phyloP scores from a whole-genome alignment of 768 basidiomycete genomes.

The Auricularia heimuer region DNA sequence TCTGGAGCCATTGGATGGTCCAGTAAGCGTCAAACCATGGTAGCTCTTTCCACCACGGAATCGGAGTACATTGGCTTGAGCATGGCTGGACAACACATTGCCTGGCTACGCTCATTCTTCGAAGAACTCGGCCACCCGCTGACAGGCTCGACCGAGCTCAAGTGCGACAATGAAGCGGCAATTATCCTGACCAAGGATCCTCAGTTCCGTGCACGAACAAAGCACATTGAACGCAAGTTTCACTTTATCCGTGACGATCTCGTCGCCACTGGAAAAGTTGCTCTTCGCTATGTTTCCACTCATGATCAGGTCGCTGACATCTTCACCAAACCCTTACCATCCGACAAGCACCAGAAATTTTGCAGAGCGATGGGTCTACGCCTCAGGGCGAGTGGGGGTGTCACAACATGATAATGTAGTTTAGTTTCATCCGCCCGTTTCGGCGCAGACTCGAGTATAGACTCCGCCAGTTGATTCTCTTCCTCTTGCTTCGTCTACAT shows the following conservation, averaged over 20 bases:
- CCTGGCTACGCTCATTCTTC: conserved; percentile 7
- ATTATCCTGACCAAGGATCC: conserved; percentile 12
- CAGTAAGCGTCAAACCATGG: conserved; percentile 12
- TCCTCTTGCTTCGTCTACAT: too few species aligned
- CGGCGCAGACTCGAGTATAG: too few species aligned
- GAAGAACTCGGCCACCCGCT: conserved; percentile 1
- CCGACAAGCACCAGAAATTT: conserved; percentile 14
- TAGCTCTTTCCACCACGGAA: conserved; percentile 15
- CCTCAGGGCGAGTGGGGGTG: conserved; percentile 2
- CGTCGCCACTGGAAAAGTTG: conserved; percentile 11
- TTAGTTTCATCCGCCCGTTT: too few species aligned
- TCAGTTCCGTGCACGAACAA: conserved; percentile 14
- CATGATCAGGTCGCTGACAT: conserved; percentile 16
- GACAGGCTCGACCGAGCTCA: neutral
- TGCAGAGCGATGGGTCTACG: conserved; percentile 11
- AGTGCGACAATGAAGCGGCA: conserved; percentile 17
- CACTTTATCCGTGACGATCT: conserved; percentile 16
- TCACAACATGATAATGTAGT: too few species aligned
- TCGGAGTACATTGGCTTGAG: conserved; percentile 9
- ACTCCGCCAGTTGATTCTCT: too few species aligned
- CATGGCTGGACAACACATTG: conserved; percentile 2
- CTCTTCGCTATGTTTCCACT: conserved; percentile 15
- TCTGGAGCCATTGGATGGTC: conserved; percentile 14
- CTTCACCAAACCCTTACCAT: conserved; percentile 6
- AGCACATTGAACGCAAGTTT: conserved; percentile 22